A percentile compares a stretch with the other conserved stretches of the same genome.
These are phyloP conservation scores for Corymbia citriodora DNA, from an alignment of 441 rosid species.

Conservation along the genomic window DNA sequence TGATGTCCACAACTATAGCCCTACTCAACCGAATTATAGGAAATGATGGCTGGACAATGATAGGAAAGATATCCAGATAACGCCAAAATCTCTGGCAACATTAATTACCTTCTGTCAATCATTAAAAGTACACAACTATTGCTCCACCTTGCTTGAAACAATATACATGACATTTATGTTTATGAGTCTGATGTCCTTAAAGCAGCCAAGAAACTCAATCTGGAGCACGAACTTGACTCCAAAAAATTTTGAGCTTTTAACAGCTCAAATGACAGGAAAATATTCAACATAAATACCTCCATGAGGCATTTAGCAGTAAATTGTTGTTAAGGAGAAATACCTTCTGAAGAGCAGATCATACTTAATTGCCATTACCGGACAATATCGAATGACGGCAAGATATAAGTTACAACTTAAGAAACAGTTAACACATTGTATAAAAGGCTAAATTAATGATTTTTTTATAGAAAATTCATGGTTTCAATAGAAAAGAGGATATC, in stretches of 20 bases:
- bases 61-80: not conserved
- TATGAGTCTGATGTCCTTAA: not conserved
- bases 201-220: not conserved
- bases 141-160: not conserved
- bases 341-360: not conserved
- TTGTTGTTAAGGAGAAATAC: not conserved
- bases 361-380: not conserved
- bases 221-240: not conserved
- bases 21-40: not conserved
- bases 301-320: not conserved
- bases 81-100: not conserved
- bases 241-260: not conserved
- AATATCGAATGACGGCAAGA: not conserved
- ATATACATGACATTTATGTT: not conserved
- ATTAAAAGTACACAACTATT: not conserved
- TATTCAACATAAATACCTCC: not conserved
- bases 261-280: not conserved
- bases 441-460: not conserved
- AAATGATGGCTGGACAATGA: not conserved
- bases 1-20: not conserved
- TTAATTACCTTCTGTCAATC: not conserved
- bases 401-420: not conserved
- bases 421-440: not conserved
- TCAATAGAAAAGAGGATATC: not conserved
- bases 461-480: not conserved